Evolutionary conservation across 208 protist species (phyloP), one percentile per base, ranked within the genome.

Genomic region (Crithidia acanthocephali): DNA sequence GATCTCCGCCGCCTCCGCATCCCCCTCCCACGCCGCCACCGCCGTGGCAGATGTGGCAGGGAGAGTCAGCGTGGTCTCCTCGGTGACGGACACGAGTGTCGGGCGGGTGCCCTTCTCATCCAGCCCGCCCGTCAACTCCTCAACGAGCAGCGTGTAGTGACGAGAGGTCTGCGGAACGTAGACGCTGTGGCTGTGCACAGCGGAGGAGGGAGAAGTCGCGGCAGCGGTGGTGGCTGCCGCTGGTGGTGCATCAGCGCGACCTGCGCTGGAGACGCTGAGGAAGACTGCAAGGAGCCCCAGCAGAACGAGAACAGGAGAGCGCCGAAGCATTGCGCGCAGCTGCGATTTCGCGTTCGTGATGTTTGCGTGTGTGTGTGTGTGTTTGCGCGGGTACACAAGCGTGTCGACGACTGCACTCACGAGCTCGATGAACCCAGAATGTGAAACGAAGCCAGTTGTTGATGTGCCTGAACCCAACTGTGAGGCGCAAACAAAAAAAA

Each of bases 61-160:
- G 48, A 66, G 61, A 20, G 68, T 80, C 64, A 69, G 50, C 64
- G 67, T 73, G 11, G 72, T 78, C 52, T 72, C 79, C 62, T 83
- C 74, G 2, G 68, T 74, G 28, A 90, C 60, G 1, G 89, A 94
- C 33, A 94, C 79, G 18, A 94, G 77, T 0, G 81, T 84, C 6
- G 72, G 72, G 7, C 58, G 40, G 50, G 53, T 72, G 28, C 68
- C 76, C 2, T 15, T 30, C 33, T 88, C 79, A 40, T 87, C 80
- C 1, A 84, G 30, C n/a, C 79, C 77, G 18, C 56, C 70, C 0
- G 60, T 51, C 25, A 94, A 79, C 35, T 86, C 71, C 37, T 91
- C 84, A 1, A 94, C 48, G 35, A 87, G 74, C 25, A 93, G 42
- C 6, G 73, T 56, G 62, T 85, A 84, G 32, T 51, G 60, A 4